Evolutionary conservation across 495 filamentous ascomycete genomes (phyloP).

Genomic region (Penicillium canescens): DNA sequence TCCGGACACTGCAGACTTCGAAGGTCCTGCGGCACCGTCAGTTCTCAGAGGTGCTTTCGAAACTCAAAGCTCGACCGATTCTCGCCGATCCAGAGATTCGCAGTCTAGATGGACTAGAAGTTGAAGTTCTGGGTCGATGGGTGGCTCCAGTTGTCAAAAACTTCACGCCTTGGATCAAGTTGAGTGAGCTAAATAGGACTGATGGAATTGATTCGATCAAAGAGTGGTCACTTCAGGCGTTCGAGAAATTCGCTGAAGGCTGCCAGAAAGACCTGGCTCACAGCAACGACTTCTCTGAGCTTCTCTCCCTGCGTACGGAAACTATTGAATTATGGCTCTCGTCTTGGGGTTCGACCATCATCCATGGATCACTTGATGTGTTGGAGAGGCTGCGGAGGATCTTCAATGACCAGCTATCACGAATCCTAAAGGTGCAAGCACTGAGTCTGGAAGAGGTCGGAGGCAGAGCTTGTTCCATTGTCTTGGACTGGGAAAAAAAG

Average conservation of each 20-base stretch:
- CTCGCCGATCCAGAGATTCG: constrained; percentile 67
- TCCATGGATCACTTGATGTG: constrained; percentile 55
- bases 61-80: constrained; percentile 68
- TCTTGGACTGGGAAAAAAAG: constrained; percentile 55
- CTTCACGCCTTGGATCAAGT: constrained; percentile 87
- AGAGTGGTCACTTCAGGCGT: constrained; percentile 73
- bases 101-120: constrained; percentile 64
- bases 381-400: constrained; percentile 66
- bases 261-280: constrained; percentile 55
- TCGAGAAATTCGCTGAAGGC: constrained; percentile 60
- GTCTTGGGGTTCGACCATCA: constrained; percentile 40
- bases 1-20: constrained; percentile 74
- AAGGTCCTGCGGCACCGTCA: constrained; percentile 71
- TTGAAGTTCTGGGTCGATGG: constrained; percentile 84
- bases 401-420: constrained; percentile 63
- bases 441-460: constrained; percentile 59
- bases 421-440: constrained; percentile 59
- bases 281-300: constrained; percentile 60
- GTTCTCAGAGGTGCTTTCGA: constrained; percentile 67
- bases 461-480: constrained; percentile 44
- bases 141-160: constrained; percentile 79
- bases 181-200: constrained; percentile 70
- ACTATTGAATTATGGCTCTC: constrained; percentile 75
- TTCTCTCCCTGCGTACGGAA: constrained; percentile 68
- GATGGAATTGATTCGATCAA: constrained; percentile 66